Evolutionary conservation across 352 stramenopile genomes (phyloP).

Genomic region (Pythium pectinolyticum): DNA sequence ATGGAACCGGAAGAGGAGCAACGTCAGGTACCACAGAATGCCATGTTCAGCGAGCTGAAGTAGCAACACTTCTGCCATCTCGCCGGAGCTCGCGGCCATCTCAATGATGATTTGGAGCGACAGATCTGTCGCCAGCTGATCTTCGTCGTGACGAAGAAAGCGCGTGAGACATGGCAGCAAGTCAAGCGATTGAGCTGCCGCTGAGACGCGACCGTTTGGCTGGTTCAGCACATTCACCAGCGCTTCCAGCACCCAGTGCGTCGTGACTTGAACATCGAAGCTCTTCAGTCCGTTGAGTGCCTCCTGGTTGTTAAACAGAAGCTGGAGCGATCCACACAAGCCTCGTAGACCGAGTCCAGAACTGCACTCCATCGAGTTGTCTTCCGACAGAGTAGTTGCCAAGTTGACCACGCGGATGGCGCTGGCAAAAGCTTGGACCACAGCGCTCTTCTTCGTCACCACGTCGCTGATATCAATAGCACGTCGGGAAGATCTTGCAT

Average conservation of each 20-base stretch:
- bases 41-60: constrained; percentile 81
- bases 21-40: constrained; percentile 80
- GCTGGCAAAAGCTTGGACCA: constrained; percentile 71
- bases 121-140: constrained; percentile 67
- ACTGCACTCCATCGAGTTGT: constrained; percentile 75
- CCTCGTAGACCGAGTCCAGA: constrained; percentile 71
- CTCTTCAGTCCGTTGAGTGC: constrained; percentile 46
- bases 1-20: constrained; percentile 75
- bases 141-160: constrained; percentile 69
- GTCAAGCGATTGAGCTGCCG: constrained; percentile 78
- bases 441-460: constrained; percentile 57
- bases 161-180: constrained; percentile 76
- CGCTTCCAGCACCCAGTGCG: constrained; percentile 78
- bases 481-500: constrained; percentile 28
- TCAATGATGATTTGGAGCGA: constrained; percentile 82
- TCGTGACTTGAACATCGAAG: constrained; percentile 70
- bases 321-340: constrained; percentile 69
- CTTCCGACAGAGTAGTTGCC: constrained; percentile 66
- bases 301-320: constrained; percentile 78
- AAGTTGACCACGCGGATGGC: constrained; percentile 79
- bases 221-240: constrained; percentile 83
- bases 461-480: constrained; percentile 57
- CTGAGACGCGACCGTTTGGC: constrained; percentile 76
- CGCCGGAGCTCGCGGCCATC: constrained; percentile 74
- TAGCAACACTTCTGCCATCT: constrained; percentile 82